These are phyloP conservation scores for Exophiala phaeomuriformis DNA, from an alignment of 2,329 filamentous ascomycete species.

Conservation along the genomic window DNA sequence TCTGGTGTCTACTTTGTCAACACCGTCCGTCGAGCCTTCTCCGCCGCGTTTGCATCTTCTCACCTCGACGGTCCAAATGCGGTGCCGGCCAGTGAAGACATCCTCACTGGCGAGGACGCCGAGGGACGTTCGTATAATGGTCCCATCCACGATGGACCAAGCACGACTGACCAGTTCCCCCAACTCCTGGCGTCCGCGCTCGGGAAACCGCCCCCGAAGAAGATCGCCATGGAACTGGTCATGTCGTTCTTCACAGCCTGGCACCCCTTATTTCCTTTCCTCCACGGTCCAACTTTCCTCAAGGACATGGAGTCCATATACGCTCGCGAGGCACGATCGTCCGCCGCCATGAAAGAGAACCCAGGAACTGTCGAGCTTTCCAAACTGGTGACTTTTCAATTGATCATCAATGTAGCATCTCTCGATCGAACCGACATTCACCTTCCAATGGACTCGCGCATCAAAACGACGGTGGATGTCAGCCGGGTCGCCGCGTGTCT, in stretches of 20 bases:
- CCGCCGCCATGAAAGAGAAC: conserved; percentile 27
- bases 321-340: conserved; percentile 26
- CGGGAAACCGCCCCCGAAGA: conserved; percentile 25
- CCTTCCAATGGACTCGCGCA: conserved; percentile 33
- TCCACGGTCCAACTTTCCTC: conserved; percentile 46
- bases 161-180: conserved; percentile 27
- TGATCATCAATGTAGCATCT: conserved; percentile 45
- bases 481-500: conserved; percentile 21
- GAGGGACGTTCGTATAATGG: conserved; percentile 27
- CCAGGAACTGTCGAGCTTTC: conserved; percentile 26
- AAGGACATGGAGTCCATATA: conserved; percentile 42
- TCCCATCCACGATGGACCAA: conserved; percentile 20
- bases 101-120: conserved; percentile 27
- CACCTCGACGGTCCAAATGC: conserved; percentile 18
- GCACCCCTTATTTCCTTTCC: conserved; percentile 48
- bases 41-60: conserved; percentile 30
- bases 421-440: conserved; percentile 31
- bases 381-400: conserved; percentile 41
- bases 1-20: conserved; percentile 50
- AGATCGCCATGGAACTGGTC: conserved; percentile 38
- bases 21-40: conserved; percentile 48
- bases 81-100: conserved; percentile 28
- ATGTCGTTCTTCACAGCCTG: conserved; percentile 46
- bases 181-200: conserved; percentile 28
- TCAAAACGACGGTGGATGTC: conserved; percentile 36